Base-by-base conservation (phyloP, 805 yeast species). In the Lipomyces mesembrius region DNA sequence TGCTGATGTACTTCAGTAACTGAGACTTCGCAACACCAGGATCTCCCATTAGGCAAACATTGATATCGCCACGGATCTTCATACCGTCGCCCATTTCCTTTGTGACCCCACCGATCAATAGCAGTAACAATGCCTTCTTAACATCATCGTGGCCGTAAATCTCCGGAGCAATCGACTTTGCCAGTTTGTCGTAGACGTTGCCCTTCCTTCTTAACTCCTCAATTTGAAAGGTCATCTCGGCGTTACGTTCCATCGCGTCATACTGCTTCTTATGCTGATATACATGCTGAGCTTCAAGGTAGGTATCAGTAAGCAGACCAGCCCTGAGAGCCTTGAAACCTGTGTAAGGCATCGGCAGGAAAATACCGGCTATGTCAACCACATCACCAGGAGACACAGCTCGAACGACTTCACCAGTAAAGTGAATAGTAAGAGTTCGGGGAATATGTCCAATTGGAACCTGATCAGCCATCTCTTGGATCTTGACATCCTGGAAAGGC, bases 11-110 rank as follows among this genome's bases (percentile, higher is more conserved):
- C 77, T 95, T 95, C 71, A 95, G 83, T 75, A 95, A 82, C 83
- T 95, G 99, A 2, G 98, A 95, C 79, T 95, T 95, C 75, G 99
- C 99, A 63, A 95, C 99, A 83, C 99, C 99, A 54, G 99, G 99
- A 76, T 95, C 99, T 74, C 99, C 99, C 98, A 95, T 94, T 61
- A 95, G 83, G 80, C 98, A 89, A 63, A 95, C 85, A 76, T 95
- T 95, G 73, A 95, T 91, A 77, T 95, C 99, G 75, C 99, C 99
- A 82, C 99, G 88, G 75, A 95, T 95, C 75, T 89, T 87, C 91
- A 95, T 87, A 72, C 99, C 99, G 79, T 95, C 99, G 57, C 96
- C 97, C 73, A 94, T 87, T 75, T 88, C 91, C 77, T 95, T 95
- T 59, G 96, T 90, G 56, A 93, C 98, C 75, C 99, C 99, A 61